These are phyloP conservation scores for Sphaerulina vaccinii DNA, from an alignment of 2,329 filamentous ascomycete genomes.

Conservation along the genomic window DNA sequence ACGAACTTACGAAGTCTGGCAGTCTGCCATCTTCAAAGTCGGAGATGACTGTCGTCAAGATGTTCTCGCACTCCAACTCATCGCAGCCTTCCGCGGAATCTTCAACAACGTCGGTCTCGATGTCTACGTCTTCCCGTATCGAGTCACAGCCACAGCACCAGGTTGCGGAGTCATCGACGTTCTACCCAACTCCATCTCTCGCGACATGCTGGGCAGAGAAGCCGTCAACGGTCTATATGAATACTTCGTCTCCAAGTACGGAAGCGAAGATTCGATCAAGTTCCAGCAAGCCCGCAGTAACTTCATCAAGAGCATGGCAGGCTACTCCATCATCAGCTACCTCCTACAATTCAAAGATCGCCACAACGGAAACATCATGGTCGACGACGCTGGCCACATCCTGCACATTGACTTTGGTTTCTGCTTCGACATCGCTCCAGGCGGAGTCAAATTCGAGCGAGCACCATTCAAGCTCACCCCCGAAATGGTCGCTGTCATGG, in stretches of 20 bases:
- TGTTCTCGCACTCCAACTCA: conserved; percentile 94
- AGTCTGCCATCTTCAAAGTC: conserved; percentile 99
- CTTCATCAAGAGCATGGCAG: conserved; percentile 99
- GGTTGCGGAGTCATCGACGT: conserved; percentile 98
- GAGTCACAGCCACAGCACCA: conserved; percentile 93
- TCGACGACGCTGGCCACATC: conserved; percentile 95
- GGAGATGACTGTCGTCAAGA: conserved; percentile 98
- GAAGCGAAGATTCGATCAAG: conserved; percentile 87
- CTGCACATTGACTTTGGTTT: conserved; percentile 99
- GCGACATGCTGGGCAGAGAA: conserved; percentile 97
- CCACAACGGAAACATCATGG: conserved; percentile 99
- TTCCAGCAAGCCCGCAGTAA: conserved; percentile 96
- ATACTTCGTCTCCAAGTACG: conserved; percentile 97
- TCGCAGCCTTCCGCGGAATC: conserved; percentile 93
- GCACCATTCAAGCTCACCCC: conserved; percentile 96
- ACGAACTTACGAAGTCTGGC: conserved; percentile 85
- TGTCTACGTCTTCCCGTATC: conserved; percentile 94
- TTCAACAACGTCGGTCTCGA: conserved; percentile 94
- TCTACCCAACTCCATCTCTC: conserved; percentile 93
- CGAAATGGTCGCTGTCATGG: conserved; percentile 99
- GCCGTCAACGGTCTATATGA: conserved; percentile 98
- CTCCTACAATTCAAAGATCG: conserved; percentile 98
- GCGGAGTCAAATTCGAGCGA: conserved; percentile 94
- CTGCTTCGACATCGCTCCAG: conserved; percentile 97
- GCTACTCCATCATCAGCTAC: conserved; percentile 95